phyloP scores from a whole-genome alignment of 2,329 filamentous ascomycete genomes.

The Aspergillus nomiae region DNA sequence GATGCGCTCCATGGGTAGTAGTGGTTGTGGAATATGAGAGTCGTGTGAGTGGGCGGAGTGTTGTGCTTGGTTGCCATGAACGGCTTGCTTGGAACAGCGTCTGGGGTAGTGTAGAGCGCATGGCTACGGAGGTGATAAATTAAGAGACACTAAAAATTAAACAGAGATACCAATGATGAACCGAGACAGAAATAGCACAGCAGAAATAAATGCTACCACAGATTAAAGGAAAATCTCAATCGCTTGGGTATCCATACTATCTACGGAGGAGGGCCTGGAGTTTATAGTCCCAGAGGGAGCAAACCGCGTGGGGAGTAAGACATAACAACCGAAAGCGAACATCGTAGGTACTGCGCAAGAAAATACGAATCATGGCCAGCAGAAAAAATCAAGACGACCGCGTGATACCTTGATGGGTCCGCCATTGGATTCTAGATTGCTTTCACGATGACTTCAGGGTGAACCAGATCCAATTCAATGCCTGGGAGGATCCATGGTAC shows the following conservation, averaged over 20 bases:
- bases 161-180: not conserved
- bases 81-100: slow-evolving; percentile 18
- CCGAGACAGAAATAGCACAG: not conserved
- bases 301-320: slow-evolving; percentile 8
- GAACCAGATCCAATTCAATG: slow-evolving; percentile 22
- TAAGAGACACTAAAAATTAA: slow-evolving; percentile 8
- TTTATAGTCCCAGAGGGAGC: slow-evolving; percentile 25
- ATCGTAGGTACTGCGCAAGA: slow-evolving; percentile 11
- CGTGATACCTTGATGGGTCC: slow-evolving; percentile 27
- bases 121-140: slow-evolving; percentile 9
- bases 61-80: slow-evolving; percentile 11
- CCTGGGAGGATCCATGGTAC: slow-evolving; percentile 28
- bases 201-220: not conserved
- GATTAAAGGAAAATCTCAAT: not conserved
- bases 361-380: slow-evolving; percentile 15
- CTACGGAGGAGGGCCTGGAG: slow-evolving; percentile 10
- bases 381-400: slow-evolving; percentile 23
- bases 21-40: slow-evolving; percentile 25
- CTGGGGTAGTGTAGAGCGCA: slow-evolving; percentile 20
- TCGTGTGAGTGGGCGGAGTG: slow-evolving; percentile 11
- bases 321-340: slow-evolving; percentile 20
- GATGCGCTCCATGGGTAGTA: slow-evolving; percentile 22
- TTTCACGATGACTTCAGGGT: slow-evolving; percentile 30
- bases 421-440: slow-evolving; percentile 21
- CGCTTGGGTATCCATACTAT: not conserved